Conservation (phyloP, 1,139 yeast species). For the Taphrina deformans region DNA sequence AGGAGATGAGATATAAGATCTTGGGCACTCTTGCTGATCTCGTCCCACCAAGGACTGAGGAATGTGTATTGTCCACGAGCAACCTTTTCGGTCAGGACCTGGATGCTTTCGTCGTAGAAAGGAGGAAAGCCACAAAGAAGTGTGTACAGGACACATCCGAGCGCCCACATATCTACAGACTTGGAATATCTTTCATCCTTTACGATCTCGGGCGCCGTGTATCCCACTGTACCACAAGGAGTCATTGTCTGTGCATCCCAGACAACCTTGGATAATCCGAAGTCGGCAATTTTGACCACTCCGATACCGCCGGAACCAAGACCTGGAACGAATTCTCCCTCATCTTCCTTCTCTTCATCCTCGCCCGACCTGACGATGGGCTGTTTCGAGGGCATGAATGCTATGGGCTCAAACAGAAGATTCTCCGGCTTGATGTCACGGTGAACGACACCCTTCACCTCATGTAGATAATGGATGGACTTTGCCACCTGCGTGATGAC, state of each 20-base stretch:
- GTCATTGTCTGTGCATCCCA: slow-evolving; percentile 69
- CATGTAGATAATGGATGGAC: slow-evolving; percentile 79
- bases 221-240: slow-evolving; percentile 88
- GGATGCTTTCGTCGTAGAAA: slow-evolving; percentile 84
- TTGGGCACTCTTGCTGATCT: slow-evolving; percentile 76
- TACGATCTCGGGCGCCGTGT: slow-evolving; percentile 93
- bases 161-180: slow-evolving; percentile 93
- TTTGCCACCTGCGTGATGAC: slow-evolving; percentile 80
- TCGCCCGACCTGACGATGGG: slow-evolving; percentile 65
- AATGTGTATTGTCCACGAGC: slow-evolving; percentile 80
- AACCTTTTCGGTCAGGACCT: slow-evolving; percentile 76
- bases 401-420: slow-evolving; percentile 75
- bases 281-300: slow-evolving; percentile 80
- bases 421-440: slow-evolving; percentile 96
- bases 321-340: slow-evolving; percentile 74
- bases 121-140: slow-evolving; percentile 95
- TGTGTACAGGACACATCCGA: slow-evolving; percentile 90
- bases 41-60: slow-evolving; percentile 97
- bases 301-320: slow-evolving; percentile 93
- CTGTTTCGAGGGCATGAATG: slow-evolving; percentile 56
- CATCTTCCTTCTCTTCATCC: slow-evolving; percentile 75
- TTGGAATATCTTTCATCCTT: slow-evolving; percentile 81
- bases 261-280: slow-evolving; percentile 85
- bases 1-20: slow-evolving; percentile 70
- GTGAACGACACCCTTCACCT: slow-evolving; percentile 81